Conservation (phyloP, 768 basidiomycete genomes). For the Rickenella mellea region DNA sequence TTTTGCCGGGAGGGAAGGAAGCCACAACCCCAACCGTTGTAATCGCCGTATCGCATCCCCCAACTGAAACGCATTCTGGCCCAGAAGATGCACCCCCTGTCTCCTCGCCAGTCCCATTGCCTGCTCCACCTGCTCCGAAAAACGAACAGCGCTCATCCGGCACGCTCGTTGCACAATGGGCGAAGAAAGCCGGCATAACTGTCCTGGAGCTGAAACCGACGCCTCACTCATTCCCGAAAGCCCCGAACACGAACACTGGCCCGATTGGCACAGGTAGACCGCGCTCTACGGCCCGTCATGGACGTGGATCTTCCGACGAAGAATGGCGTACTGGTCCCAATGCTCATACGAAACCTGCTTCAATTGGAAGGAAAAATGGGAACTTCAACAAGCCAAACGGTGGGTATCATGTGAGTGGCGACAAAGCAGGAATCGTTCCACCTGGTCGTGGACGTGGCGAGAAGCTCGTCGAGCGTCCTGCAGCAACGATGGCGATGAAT, state of each 20-base stretch:
- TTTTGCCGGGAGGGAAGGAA: constrained; percentile 12
- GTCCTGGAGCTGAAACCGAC: constrained; percentile 45
- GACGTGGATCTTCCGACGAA: constrained; percentile 16
- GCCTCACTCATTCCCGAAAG: constrained; percentile 7
- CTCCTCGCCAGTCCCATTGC: constrained; percentile 54
- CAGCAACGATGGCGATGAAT: constrained; percentile 78
- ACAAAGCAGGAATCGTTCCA: constrained; percentile 1
- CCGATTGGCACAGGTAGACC: constrained; percentile 18
- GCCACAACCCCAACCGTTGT: constrained; percentile 40
- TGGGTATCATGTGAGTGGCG: neutral
- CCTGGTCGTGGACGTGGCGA: constrained; percentile 5
- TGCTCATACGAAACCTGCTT: constrained; percentile 14
- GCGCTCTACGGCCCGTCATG: constrained; percentile 11
- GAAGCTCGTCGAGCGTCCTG: constrained; percentile 64
- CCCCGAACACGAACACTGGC: constrained; percentile 16
- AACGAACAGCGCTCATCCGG: constrained; percentile 61
- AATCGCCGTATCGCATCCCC: constrained; percentile 45
- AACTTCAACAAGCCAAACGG: neutral
- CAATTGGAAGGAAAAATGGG: neutral
- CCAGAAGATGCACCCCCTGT: constrained; percentile 8
- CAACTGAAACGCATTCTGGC: constrained; percentile 16
- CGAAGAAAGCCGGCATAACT: constrained; percentile 47
- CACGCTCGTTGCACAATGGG: constrained; percentile 58
- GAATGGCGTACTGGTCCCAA: constrained; percentile 13
- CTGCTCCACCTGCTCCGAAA: constrained; percentile 49